Evolutionary conservation across 768 basidiomycete species (phyloP), one percentile per base, ranked within the genome.

Genomic region (Collybia nuda): DNA sequence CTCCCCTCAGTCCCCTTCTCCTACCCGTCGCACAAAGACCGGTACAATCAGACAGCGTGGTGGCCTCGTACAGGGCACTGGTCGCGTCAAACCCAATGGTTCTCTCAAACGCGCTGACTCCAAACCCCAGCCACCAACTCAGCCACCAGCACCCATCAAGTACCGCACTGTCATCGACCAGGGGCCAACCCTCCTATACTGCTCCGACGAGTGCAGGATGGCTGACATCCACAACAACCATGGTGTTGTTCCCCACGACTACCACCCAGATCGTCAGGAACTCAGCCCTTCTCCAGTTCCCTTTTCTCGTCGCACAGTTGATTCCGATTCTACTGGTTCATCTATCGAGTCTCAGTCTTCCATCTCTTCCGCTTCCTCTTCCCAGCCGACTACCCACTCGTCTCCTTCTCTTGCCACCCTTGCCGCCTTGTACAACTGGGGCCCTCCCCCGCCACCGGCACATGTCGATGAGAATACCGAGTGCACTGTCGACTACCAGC

Each of bases 151-250:
- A 9, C 71, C 71, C 2, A 52, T 72, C 39, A 80, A 81, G 62
- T 74, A 79, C 38, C 82, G 82, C 40, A 82, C 82, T 9, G 74
- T 90, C 69, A 90, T 91, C 70, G 88, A 90, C 70, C 88, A 88
- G 64, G 75, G 76, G 1, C 89, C 88, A n/a, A 82, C 80, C 1
- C 89, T 89, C 17, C 78, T 92, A 51, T 92, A 93, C 70, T 93
- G 90, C 68, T 91, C 89, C 1, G 86, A 89, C 54, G 79, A 85
- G 60, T 93, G 90, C 63, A 75, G 80, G 52, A 65, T 84, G 37
- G 69, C 70, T 36, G 90, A 92, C 65, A 62, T 84, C 57, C 71
- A 73, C 59, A 64, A 64, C 58, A 60, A 59, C 22, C 63, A 71
- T 35, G 69, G 69, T 29, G 68, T 63, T 44, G 67, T 77, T 41